These are phyloP conservation scores for Phaseolus coccineus DNA, from an alignment of 331 rosid genomes.

Conservation along the genomic window DNA sequence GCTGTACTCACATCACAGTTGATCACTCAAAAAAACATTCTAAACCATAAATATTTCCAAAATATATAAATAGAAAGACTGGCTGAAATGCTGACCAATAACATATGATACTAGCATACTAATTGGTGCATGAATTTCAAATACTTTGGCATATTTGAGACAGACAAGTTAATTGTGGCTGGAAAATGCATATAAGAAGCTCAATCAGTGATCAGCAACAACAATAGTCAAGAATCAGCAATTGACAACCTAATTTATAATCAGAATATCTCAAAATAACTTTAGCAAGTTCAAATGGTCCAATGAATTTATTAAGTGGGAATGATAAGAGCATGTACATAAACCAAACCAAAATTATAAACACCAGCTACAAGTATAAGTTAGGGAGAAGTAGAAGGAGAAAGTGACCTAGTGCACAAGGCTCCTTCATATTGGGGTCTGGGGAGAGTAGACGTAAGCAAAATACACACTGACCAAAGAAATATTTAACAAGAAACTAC, in stretches of 20 bases:
- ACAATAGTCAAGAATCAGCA: background rate
- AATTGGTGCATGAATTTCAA: background rate
- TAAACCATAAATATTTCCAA: background rate
- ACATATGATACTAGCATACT: background rate
- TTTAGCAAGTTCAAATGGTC: background rate
- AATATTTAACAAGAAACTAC: background rate
- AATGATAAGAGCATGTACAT: background rate
- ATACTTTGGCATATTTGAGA: background rate
- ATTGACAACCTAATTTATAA: constrained; percentile 3
- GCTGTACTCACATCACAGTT: constrained; percentile 7
- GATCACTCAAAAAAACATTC: constrained; percentile 1
- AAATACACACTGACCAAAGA: background rate
- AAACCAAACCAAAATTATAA: background rate
- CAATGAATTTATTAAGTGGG: background rate
- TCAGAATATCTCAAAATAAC: background rate
- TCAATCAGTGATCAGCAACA: background rate
- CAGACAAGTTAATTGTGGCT: background rate
- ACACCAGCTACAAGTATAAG: background rate
- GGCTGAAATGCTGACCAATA: background rate
- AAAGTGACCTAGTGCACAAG: background rate
- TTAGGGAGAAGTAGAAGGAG: background rate
- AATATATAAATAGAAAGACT: background rate
- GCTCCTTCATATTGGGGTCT: background rate
- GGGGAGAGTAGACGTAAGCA: background rate
- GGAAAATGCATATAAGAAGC: background rate